Evolutionary conservation across 2,329 filamentous ascomycete genomes (phyloP), one percentile per base, ranked within the genome.

Genomic region (Aspergillus tanneri): DNA sequence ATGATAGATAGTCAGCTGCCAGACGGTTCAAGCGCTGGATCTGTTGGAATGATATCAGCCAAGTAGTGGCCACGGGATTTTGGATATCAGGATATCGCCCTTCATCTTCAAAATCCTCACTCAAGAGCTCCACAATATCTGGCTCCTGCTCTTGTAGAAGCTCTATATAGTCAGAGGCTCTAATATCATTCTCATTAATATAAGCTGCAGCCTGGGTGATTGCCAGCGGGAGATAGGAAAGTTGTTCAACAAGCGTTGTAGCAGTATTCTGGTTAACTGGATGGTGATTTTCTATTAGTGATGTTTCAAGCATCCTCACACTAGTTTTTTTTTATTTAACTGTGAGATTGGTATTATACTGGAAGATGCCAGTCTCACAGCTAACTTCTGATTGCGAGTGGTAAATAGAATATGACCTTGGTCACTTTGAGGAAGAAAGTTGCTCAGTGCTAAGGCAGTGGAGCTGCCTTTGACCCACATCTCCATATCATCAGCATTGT

Each of bases 11-110:
- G 21, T 65, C 55, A 16, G 57, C 60, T 3, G 70, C 70, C 16
- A 66, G 43, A 4, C 43, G 40, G 50, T 71, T 52, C 18, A 47
- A 32, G 16, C 49, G 35, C 14, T 46, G 58, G 22, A 72, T 70
- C 30, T 68, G 58, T 8, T 67, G 46, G 37, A 72, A 70, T 4
- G 67, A 68, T 22, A 72, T 65, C 5, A 60, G 53, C 67, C 65
- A 73, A 23, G 40, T 52, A 2, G 55, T 67, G 9, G 63, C 61
- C 14, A 73, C 57, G 3, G 69, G 54, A 47, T 67, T 70, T 28
- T 55, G 52, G 10, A 61, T 46, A 7, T 60, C 49, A 3, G 25
- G 40, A 42, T 71, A 67, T 35, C 66, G 59, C 19, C 47, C 52
- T 10, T 46, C 30, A 50, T 72, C 68, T 18, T 61, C 51, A 39